Evolutionary conservation across 345 rosid genomes (phyloP), one percentile per base, ranked within the genome.

Genomic region (Clausena lansium): DNA sequence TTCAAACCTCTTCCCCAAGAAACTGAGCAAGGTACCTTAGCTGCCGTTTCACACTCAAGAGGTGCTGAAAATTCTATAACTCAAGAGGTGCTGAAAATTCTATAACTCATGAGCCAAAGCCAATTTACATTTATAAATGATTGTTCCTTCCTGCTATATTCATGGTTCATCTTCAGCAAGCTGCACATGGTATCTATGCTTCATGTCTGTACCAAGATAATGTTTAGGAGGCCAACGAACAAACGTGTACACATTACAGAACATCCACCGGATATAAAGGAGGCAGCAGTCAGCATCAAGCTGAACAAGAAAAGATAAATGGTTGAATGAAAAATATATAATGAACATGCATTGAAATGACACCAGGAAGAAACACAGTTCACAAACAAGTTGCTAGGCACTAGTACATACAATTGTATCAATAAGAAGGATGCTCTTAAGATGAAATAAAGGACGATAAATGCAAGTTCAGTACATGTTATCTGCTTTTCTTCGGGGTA

Each of bases 81-180:
- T 47, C 70, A 52, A 66, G 22, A 76, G 33, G 22, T 54, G 52
- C 10, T 10, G 76, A 78, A 32, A 27, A 11, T 35, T 65, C 47
- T 41, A 61, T 14, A 30, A 32, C 20, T 60, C 27, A 62, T 75
- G 9, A 7, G 14, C 71, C 27, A 28, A 28, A 54, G 7, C 17
- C 28, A n/a, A 22, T 35, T 41, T 2, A 9, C 38, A 27, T 52
- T 24, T 52, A 28, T 4, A 33, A 30, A 3, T 6, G 9, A 13
- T 22, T 25, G 67, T 25, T 14, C 30, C 69, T 64, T 61, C 78
- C 47, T 72, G 70, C 70, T 9, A 50, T 33, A 36, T 69, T 91
- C 83, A 89, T 4, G 81, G 74, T 77, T 89, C 90, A 35, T 89
- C 94, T 79, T 86, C 97, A 20, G 71, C 80, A 36, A 86, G 88